These are phyloP conservation scores for Penicillium brasilianum DNA, from an alignment of 2,329 filamentous ascomycete species.

Conservation along the genomic window DNA sequence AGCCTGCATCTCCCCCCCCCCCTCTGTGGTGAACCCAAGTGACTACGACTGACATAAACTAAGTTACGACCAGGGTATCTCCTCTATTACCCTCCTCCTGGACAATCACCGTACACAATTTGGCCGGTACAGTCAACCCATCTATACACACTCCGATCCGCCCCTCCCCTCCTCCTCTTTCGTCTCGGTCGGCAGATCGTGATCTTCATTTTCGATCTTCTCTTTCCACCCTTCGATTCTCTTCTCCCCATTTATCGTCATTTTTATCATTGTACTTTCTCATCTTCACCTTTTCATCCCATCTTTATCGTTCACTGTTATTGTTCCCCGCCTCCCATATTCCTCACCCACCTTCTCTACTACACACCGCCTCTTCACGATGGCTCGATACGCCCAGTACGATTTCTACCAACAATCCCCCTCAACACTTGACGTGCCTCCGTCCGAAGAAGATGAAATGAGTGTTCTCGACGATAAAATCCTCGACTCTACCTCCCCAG, in stretches of 20 bases:
- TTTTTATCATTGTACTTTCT: slow-evolving; percentile 6
- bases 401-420: slow-evolving; percentile 52
- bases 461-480: slow-evolving; percentile 56
- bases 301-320: slow-evolving; percentile 1
- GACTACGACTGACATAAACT: too few relatives aligned
- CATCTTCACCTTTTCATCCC: neutral
- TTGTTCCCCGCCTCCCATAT: slow-evolving; percentile 1
- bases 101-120: neutral
- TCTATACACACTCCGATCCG: slow-evolving; percentile 4
- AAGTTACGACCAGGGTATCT: neutral
- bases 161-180: neutral
- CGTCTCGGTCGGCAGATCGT: slow-evolving; percentile 6
- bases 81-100: neutral
- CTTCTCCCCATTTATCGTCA: slow-evolving; percentile 7
- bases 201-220: neutral
- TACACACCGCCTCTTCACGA: slow-evolving; percentile 37
- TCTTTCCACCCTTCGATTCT: neutral
- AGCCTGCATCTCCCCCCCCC: slow-evolving; percentile 2
- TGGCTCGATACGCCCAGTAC: slow-evolving; percentile 53
- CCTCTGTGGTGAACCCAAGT: neutral
- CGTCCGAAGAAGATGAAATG: slow-evolving; percentile 58
- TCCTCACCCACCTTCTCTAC: slow-evolving; percentile 9
- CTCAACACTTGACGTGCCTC: slow-evolving; percentile 47
- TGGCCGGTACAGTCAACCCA: neutral
- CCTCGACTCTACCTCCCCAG: slow-evolving; percentile 55